Conservation (phyloP, 805 yeast genomes). For the Pichia deserticola region DNA sequence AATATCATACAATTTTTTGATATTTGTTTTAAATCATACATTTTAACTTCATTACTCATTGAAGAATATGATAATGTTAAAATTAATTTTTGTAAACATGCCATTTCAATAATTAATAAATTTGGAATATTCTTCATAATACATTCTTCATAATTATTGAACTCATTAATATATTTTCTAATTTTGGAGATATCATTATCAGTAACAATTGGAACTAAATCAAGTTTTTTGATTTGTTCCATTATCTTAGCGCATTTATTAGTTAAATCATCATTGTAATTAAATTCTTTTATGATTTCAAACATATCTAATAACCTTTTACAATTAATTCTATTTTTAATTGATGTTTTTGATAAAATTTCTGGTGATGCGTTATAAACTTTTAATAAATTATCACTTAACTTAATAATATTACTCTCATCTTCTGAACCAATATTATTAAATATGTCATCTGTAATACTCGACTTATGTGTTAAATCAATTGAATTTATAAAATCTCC, state of each 20-base stretch:
- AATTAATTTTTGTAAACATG: constrained; percentile 51
- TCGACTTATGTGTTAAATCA: constrained; percentile 31
- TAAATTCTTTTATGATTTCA: constrained; percentile 47
- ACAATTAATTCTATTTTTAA: constrained; percentile 57
- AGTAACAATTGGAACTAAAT: constrained; percentile 54
- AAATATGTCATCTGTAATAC: constrained; percentile 16
- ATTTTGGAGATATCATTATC: constrained; percentile 47
- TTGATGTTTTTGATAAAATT: constrained; percentile 48
- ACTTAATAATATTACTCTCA: constrained; percentile 40
- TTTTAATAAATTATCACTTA: constrained; percentile 38
- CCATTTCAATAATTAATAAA: constrained; percentile 74
- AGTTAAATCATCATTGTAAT: background rate
- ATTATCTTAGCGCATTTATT: constrained; percentile 30
- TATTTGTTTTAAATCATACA: constrained; percentile 46
- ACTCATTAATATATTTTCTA: constrained; percentile 60
- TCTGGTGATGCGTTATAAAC: constrained; percentile 48
- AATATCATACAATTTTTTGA: constrained; percentile 88
- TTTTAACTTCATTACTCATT: constrained; percentile 36
- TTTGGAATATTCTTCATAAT: constrained; percentile 75
- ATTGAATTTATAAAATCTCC: constrained; percentile 71
- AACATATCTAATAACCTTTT: constrained; percentile 57
- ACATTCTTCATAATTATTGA: constrained; percentile 56
- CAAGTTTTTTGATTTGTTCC: constrained; percentile 42
- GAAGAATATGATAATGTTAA: constrained; percentile 13
- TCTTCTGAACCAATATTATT: constrained; percentile 24